phyloP scores from a whole-genome alignment of 257 asterid genomes.

The Forsythia viridissima region DNA sequence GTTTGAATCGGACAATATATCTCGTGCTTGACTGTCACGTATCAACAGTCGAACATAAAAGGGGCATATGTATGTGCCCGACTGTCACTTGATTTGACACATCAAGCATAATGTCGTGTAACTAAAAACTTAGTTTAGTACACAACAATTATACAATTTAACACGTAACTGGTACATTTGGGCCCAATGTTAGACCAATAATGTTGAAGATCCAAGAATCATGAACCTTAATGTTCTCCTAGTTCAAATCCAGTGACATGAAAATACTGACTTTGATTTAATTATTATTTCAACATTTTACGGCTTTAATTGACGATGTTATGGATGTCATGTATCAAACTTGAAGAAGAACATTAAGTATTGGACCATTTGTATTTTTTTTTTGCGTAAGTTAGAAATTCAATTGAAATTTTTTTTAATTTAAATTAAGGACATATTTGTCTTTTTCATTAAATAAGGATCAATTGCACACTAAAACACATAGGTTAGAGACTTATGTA shows the following conservation, averaged over 20 bases:
- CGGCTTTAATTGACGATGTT: neutral
- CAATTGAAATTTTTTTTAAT: too few relatives aligned
- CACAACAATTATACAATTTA: conserved; percentile 9
- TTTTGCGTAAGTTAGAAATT: too few relatives aligned
- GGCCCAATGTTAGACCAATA: conserved; percentile 10
- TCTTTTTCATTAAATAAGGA: too few relatives aligned
- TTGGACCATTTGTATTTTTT: too few relatives aligned
- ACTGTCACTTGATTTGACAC: conserved; percentile 13
- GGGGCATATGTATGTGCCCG: too few relatives aligned
- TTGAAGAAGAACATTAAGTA: too few relatives aligned
- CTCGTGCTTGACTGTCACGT: too few relatives aligned
- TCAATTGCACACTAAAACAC: too few relatives aligned
- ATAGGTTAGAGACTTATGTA: too few relatives aligned
- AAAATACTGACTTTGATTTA: neutral
- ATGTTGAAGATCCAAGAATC: neutral
- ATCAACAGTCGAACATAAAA: too few relatives aligned
- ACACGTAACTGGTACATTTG: conserved; percentile 24
- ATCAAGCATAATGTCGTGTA: conserved; percentile 2
- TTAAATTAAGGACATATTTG: too few relatives aligned
- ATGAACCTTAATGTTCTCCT: neutral
- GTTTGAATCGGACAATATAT: too few relatives aligned
- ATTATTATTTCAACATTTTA: neutral
- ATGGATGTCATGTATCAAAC: neutral
- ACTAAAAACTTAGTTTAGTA: conserved; percentile 10
- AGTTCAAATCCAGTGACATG: neutral